Evolutionary conservation across 768 basidiomycete species (phyloP).

Genomic region (Lactarius hengduanensis): DNA sequence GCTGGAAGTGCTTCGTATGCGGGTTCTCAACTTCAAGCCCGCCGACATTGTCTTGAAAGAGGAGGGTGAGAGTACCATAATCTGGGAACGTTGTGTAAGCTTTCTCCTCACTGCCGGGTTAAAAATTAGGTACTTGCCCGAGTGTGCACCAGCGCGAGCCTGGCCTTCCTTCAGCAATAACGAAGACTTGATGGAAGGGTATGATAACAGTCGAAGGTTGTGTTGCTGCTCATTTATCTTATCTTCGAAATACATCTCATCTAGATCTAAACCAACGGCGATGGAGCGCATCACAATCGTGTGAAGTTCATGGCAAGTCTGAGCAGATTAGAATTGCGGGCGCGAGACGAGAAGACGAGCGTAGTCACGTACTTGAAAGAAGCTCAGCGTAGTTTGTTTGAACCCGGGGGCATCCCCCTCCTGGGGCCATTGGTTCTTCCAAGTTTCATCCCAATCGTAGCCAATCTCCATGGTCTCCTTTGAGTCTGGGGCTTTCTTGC

Average conservation of each 20-base stretch:
- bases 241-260: slow-evolving; percentile 72
- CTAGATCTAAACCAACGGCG: slow-evolving; percentile 72
- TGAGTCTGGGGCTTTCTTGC: slow-evolving; percentile 74
- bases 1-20: slow-evolving; percentile 65
- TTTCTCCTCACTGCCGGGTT: background rate
- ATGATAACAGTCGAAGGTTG: slow-evolving; percentile 77
- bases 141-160: slow-evolving; percentile 80
- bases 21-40: slow-evolving; percentile 83
- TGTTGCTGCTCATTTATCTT: slow-evolving; percentile 76
- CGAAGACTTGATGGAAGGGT: slow-evolving; percentile 68
- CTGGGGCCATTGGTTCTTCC: slow-evolving; percentile 80
- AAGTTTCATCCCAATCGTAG: slow-evolving; percentile 72
- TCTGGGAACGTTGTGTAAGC: slow-evolving; percentile 41
- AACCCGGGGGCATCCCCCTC: slow-evolving; percentile 63
- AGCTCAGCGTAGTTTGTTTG: slow-evolving; percentile 69
- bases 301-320: slow-evolving; percentile 78
- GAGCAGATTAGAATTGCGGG: background rate
- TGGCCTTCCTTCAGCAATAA: slow-evolving; percentile 63
- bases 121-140: slow-evolving; percentile 44
- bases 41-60: slow-evolving; percentile 84
- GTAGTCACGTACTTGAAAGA: slow-evolving; percentile 55
- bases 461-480: slow-evolving; percentile 92
- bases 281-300: slow-evolving; percentile 79
- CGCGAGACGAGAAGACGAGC: background rate
- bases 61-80: slow-evolving; percentile 77